Percentiles rank a stretch among this genome's conserved stretches.
These are phyloP conservation scores for Nakazawaea molendinolei DNA, from an alignment of 805 yeast species.

Conservation along the genomic window DNA sequence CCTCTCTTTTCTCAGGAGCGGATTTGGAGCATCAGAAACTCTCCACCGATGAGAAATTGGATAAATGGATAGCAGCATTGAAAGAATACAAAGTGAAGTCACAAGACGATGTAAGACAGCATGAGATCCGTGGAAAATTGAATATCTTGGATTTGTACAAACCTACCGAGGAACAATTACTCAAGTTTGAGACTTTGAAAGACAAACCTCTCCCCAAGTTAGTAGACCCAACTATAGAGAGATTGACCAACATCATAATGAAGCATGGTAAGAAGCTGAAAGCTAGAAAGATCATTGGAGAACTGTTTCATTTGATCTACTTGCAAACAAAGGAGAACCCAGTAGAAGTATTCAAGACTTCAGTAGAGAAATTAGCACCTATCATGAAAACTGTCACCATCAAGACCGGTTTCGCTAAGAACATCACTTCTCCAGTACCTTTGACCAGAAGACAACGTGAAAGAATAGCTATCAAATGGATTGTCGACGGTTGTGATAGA, in stretches of 20 bases:
- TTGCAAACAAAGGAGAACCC: constrained; percentile 76
- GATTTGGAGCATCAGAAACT: constrained; percentile 10
- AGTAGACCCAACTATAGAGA: constrained; percentile 65
- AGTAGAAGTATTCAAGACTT: constrained; percentile 61
- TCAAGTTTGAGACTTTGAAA: constrained; percentile 44
- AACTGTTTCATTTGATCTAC: constrained; percentile 75
- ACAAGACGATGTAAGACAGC: constrained; percentile 12
- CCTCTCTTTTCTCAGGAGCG: constrained; percentile 2
- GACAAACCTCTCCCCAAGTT: constrained; percentile 51
- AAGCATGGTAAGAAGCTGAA: constrained; percentile 80
- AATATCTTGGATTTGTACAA: constrained; percentile 21
- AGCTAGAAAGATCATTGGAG: constrained; percentile 66
- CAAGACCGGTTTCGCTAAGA: constrained; percentile 83
- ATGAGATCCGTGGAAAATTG: constrained; percentile 6
- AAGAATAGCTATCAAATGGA: constrained; percentile 87
- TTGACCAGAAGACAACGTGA: constrained; percentile 75
- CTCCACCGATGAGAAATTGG: constrained; percentile 20
- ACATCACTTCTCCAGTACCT: constrained; percentile 75
- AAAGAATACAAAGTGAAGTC: constrained; percentile 19
- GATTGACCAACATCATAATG: constrained; percentile 85
- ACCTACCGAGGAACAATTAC: constrained; percentile 61
- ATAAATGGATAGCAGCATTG: constrained; percentile 21
- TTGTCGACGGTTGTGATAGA: constrained; percentile 74
- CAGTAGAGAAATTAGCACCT: constrained; percentile 81
- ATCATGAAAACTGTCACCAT: constrained; percentile 69